Percentiles rank a stretch among this genome's conserved stretches.
Evolutionary conservation across 768 basidiomycete species (phyloP).

Genomic region (Podaxis carcinomalis): DNA sequence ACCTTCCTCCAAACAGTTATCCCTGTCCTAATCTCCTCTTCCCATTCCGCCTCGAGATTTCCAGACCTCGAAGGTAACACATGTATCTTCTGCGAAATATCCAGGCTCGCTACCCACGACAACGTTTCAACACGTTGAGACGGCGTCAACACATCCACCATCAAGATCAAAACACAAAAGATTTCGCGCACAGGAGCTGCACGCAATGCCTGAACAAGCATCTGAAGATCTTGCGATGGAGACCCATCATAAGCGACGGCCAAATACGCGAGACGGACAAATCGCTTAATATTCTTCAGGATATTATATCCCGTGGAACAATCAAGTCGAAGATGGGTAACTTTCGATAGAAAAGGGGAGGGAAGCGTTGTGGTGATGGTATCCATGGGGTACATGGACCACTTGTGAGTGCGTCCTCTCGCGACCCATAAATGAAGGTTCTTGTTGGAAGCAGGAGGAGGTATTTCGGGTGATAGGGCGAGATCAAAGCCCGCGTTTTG

Average conservation of each 20-base stretch:
- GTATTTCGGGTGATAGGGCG: not conserved
- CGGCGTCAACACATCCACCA: constrained; percentile 12
- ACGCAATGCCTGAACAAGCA: constrained; percentile 15
- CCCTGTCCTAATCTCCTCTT: constrained; percentile 22
- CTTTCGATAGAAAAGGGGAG: constrained; percentile 16
- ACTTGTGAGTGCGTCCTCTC: constrained; percentile 13
- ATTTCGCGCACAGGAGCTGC: not conserved
- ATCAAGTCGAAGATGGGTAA: constrained; percentile 20
- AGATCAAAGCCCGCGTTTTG: not conserved
- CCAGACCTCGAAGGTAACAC: constrained; percentile 10
- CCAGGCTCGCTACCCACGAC: constrained; percentile 15
- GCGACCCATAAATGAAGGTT: constrained; percentile 14
- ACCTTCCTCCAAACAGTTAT: constrained; percentile 22
- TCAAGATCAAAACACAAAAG: constrained; percentile 17
- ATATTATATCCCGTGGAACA: constrained; percentile 13
- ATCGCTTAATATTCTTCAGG: constrained; percentile 14
- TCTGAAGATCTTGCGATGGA: constrained; percentile 10
- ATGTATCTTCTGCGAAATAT: constrained; percentile 7
- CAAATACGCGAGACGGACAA: constrained; percentile 18
- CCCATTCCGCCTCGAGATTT: constrained; percentile 20
- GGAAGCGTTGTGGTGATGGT: not conserved
- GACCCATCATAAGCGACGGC: constrained; percentile 18
- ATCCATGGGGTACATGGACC: not conserved
- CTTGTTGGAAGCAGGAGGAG: constrained; percentile 12
- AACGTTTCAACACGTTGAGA: constrained; percentile 9